Percentiles rank a stretch among this genome's conserved stretches.
These are phyloP conservation scores for Ogataea parapolymorpha DNA, from an alignment of 805 yeast genomes.

Conservation along the genomic window DNA sequence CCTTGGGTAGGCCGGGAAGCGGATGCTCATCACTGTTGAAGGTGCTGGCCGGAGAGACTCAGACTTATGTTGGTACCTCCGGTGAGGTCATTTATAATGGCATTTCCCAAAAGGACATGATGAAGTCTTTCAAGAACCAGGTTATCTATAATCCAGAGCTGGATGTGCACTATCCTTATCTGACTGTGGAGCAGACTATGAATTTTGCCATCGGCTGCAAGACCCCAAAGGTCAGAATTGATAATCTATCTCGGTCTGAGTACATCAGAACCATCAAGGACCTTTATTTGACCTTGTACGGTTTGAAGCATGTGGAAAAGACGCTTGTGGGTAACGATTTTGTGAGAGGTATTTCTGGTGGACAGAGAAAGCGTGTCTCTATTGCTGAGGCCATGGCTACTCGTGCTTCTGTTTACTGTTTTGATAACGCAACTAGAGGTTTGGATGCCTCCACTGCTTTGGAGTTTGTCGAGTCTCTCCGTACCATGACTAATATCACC, in stretches of 20 bases:
- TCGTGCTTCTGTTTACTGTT: constrained; percentile 53
- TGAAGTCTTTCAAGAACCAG: constrained; percentile 43
- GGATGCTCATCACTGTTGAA: constrained; percentile 59
- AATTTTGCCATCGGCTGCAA: constrained; percentile 53
- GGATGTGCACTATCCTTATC: constrained; percentile 54
- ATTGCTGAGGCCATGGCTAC: constrained; percentile 60
- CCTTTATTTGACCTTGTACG: constrained; percentile 50
- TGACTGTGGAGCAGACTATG: constrained; percentile 54
- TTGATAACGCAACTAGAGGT: constrained; percentile 73
- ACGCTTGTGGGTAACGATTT: constrained; percentile 67
- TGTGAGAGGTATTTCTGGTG: constrained; percentile 70
- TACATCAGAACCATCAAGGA: constrained; percentile 44
- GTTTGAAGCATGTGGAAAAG: constrained; percentile 55
- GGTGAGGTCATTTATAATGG: constrained; percentile 50
- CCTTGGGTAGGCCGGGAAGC: constrained; percentile 58
- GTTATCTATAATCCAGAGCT: constrained; percentile 55
- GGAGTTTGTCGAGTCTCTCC: constrained; percentile 58
- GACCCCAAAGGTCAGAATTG: constrained; percentile 49
- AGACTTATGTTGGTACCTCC: constrained; percentile 33
- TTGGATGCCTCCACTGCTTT: constrained; percentile 68
- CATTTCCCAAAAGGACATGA: constrained; percentile 44
- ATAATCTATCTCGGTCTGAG: constrained; percentile 37
- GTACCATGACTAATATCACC: constrained; percentile 55
- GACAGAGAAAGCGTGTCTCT: constrained; percentile 70
- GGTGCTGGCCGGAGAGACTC: constrained; percentile 43